phyloP scores from a whole-genome alignment of 2,329 filamentous ascomycete species.

The Diaporthe citri region DNA sequence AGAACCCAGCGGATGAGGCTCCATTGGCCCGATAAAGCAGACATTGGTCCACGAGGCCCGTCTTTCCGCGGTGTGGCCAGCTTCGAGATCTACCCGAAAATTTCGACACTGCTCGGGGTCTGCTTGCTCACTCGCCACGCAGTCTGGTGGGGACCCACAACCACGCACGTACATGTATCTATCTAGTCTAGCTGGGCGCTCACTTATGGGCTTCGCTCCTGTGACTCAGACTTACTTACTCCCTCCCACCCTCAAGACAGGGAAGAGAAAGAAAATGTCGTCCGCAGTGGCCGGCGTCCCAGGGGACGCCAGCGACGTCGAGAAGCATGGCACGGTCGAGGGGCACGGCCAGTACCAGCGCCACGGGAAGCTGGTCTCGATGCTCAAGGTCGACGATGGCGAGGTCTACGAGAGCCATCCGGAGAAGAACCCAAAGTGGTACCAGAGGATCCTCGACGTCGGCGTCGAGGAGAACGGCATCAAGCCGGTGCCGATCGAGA shows the following conservation, averaged over 20 bases:
- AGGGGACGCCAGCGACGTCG: conserved; percentile 38
- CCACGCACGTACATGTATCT: not conserved
- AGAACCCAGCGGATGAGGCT: not conserved
- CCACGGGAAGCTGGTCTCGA: conserved; percentile 43
- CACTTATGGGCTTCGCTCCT: not conserved
- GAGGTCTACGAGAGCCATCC: conserved; percentile 49
- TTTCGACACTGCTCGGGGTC: conserved; percentile 19
- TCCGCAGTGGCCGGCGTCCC: not conserved
- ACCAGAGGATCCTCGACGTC: conserved; percentile 56
- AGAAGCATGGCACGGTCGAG: conserved; percentile 39
- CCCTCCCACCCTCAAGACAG: not conserved
- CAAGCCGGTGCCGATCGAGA: conserved; percentile 66
- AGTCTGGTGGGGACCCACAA: not conserved
- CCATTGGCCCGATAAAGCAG: conserved; percentile 29
- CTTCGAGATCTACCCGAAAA: not conserved
- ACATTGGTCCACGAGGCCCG: conserved; percentile 34
- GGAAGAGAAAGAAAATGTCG: conserved; percentile 14
- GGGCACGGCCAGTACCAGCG: conserved; percentile 32
- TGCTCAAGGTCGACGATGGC: conserved; percentile 49
- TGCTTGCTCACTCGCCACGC: conserved; percentile 14
- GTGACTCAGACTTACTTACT: not conserved
- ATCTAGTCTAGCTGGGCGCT: not conserved
- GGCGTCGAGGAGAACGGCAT: conserved; percentile 68
- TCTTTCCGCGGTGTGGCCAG: conserved; percentile 1
- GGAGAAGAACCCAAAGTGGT: conserved; percentile 54